Evolutionary conservation across 106 monocot genomes (phyloP), one percentile per base, ranked within the genome.

Genomic region (Amphibolis antarctica): DNA sequence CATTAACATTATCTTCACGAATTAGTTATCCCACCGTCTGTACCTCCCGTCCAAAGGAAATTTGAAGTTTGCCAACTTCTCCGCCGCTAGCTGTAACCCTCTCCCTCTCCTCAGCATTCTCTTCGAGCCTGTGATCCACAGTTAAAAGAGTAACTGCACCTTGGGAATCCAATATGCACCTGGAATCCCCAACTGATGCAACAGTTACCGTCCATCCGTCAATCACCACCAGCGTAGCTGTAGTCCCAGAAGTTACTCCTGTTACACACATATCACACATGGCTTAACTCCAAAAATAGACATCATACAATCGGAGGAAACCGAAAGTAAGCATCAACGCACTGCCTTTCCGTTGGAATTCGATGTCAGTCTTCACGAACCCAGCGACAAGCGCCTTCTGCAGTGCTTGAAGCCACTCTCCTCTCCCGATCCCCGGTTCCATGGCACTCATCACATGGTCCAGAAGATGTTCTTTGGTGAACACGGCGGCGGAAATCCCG

Each of bases 71-170:
- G 42, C 86, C 90, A 24, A 98, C 96, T 81, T 98, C 96, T 42
- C 96, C 96, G 18, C 96, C 96, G 46, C 96, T 87, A 28, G 96
- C 96, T 14, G 84, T 87, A 18, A 98, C 96, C 19, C 96, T 81
- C 21, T 90, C 84, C 76, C 89, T 78, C 70, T 98, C 96, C 23
- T 98, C 96, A 6, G 63, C 84, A 73, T 87, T 91, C 82, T 98
- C 96, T 57, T 98, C 96, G 63, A 98, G 69, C 17, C 96, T 72
- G 65, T 98, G 96, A 74, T 98, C 96, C 20, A 98, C 87, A 4
- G 93, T 98, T 23, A 98, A 50, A 64, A 86, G 66, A 26, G 90
- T 82, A 57, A 98, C 79, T 46, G 62, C 70, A 15, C 89, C 94
- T 23, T 80, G 83, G 9, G 80, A 78, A 45, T 86, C 96, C 75